Conservation (phyloP, 176 grass and related monocot genomes). For the Oryza punctata region DNA sequence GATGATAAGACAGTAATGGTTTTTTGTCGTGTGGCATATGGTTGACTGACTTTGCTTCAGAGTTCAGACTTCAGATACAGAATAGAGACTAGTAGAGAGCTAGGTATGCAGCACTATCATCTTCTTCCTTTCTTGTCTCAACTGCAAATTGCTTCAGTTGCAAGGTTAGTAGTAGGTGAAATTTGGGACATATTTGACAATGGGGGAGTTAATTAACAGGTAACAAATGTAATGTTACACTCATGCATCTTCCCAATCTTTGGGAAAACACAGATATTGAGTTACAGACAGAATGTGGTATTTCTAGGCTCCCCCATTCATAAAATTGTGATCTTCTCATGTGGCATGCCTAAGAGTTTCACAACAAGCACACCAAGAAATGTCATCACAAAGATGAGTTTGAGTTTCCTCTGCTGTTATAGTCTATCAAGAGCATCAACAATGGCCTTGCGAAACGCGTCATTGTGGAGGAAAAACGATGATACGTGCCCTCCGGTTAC, state of each 20-base stretch:
- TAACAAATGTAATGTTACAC: conserved; percentile 27
- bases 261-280: background rate
- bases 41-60: background rate
- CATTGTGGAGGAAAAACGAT: conserved; percentile 84
- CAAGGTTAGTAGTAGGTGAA: background rate
- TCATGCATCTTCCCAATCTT: background rate
- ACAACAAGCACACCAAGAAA: conserved; percentile 19
- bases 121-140: background rate
- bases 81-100: background rate
- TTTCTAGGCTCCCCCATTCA: background rate
- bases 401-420: background rate
- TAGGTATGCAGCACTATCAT: background rate
- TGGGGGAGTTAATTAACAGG: background rate
- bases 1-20: background rate
- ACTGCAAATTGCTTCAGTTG: background rate
- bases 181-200: background rate
- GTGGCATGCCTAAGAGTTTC: background rate
- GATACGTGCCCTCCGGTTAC: conserved; percentile 90
- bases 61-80: background rate
- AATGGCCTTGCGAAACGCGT: conserved; percentile 90
- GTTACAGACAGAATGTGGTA: conserved; percentile 26
- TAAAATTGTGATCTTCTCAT: background rate
- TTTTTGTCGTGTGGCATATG: background rate
- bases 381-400: background rate
- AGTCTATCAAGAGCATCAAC: conserved; percentile 75